Percentiles rank a stretch among this genome's conserved stretches.
Evolutionary conservation across 2,329 filamentous ascomycete species (phyloP).

Genomic region (Ceratocystis diversiconidia): DNA sequence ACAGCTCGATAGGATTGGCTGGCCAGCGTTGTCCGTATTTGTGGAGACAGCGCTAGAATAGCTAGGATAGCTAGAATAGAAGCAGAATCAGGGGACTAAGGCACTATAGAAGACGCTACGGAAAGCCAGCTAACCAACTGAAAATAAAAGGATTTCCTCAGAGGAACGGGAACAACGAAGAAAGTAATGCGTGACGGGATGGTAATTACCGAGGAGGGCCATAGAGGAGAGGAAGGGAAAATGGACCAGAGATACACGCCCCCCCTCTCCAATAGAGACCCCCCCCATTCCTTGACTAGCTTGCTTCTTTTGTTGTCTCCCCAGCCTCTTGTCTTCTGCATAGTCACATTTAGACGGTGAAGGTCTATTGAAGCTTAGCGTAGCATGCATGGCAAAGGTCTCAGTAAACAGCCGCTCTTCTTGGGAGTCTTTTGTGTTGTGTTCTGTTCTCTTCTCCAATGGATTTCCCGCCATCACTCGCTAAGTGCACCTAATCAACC

Average conservation of each 20-base stretch:
- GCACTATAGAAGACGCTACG: background rate
- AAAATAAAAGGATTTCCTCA: background rate
- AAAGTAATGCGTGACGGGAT: constrained; percentile 5
- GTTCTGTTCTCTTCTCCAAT: too few relatives aligned
- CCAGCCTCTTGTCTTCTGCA: background rate
- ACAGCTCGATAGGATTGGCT: background rate
- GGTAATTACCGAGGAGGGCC: constrained; percentile 1
- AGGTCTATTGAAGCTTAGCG: too few relatives aligned
- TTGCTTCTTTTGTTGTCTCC: background rate
- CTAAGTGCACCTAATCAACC: background rate
- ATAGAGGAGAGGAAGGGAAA: background rate
- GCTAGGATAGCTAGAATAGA: too few relatives aligned
- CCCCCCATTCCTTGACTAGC: background rate
- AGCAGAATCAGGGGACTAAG: background rate
- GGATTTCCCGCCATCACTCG: background rate
- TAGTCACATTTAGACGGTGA: too few relatives aligned
- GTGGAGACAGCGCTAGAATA: too few relatives aligned
- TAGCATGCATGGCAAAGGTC: too few relatives aligned
- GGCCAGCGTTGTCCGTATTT: background rate
- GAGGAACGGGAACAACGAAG: constrained; percentile 7
- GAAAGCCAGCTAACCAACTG: background rate
- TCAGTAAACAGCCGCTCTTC: too few relatives aligned
- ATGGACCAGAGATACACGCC: background rate
- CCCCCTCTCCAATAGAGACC: background rate
- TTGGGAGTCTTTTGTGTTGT: too few relatives aligned